These are phyloP conservation scores for Fusarium xylarioides DNA, from an alignment of 2,329 filamentous ascomycete species.

Conservation along the genomic window DNA sequence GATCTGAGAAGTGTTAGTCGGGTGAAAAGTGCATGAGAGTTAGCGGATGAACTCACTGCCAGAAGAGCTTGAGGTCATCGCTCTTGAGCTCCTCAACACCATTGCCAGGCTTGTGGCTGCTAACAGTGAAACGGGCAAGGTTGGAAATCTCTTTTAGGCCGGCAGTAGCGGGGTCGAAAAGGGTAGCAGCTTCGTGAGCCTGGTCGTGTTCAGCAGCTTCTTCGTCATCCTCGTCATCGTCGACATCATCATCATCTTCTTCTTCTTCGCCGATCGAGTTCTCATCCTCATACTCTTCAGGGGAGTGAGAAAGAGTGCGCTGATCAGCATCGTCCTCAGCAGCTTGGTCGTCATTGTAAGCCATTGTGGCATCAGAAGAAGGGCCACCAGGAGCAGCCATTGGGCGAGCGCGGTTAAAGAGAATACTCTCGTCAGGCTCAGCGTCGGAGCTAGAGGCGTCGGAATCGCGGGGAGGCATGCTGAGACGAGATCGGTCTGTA, in stretches of 20 bases:
- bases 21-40: not conserved
- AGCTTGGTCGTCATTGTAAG: constrained; percentile 40
- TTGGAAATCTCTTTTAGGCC: constrained; percentile 85
- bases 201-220: constrained; percentile 40
- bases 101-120: constrained; percentile 81
- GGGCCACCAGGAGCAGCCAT: constrained; percentile 13
- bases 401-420: constrained; percentile 44
- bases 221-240: constrained; percentile 33
- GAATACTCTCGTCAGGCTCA: constrained; percentile 48
- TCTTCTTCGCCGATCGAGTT: constrained; percentile 47
- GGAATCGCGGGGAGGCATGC: constrained; percentile 48
- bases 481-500: constrained; percentile 46
- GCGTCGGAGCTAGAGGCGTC: constrained; percentile 50
- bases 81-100: constrained; percentile 79
- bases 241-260: constrained; percentile 46
- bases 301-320: constrained; percentile 38
- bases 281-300: constrained; percentile 47
- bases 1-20: constrained; percentile 59
- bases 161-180: constrained; percentile 62
- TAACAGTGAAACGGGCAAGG: constrained; percentile 83
- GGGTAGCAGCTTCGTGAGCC: constrained; percentile 44
- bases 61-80: constrained; percentile 77
- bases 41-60: constrained; percentile 69
- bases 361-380: constrained; percentile 44
- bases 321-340: constrained; percentile 29